Evolutionary conservation across 1,284 basidiomycete genomes (phyloP).

Genomic region (Ustanciosporium gigantosporum): DNA sequence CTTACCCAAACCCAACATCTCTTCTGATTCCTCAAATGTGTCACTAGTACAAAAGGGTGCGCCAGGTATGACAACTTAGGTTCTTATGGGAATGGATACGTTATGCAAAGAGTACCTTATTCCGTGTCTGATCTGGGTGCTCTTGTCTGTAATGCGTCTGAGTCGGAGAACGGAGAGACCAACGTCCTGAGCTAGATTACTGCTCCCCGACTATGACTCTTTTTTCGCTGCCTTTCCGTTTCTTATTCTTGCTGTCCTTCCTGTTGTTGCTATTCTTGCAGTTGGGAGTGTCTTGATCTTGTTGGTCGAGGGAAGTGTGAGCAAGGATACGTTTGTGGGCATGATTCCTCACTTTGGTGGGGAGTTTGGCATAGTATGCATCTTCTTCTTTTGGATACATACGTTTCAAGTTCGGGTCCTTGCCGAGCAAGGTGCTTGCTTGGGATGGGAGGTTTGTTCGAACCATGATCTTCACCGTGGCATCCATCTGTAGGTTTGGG

Average conservation of each 20-base stretch:
- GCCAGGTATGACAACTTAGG: neutral
- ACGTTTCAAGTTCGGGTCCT: neutral
- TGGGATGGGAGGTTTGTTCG: constrained; percentile 6
- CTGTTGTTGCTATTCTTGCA: no score
- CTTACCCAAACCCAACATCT: constrained; percentile 43
- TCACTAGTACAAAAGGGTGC: no score
- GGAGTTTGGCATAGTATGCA: constrained; percentile 7
- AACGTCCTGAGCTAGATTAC: no score
- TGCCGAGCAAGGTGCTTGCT: neutral
- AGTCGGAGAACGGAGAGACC: no score
- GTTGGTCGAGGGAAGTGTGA: no score
- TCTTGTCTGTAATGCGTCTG: no score
- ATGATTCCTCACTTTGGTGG: constrained; percentile 5
- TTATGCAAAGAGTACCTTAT: no score
- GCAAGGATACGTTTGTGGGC: neutral
- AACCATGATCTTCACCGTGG: neutral
- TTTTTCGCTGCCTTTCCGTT: no score
- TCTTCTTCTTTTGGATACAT: constrained; percentile 9
- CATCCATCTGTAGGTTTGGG: neutral
- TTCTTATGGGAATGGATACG: neutral
- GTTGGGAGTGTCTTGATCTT: no score
- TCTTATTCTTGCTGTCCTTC: no score
- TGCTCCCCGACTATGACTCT: no score
- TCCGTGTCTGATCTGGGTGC: no score
- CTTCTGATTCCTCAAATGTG: constrained; percentile 4